Evolutionary conservation across 306 rosid genomes (phyloP), one percentile per base, ranked within the genome.

Genomic region (Prunus dulcis): DNA sequence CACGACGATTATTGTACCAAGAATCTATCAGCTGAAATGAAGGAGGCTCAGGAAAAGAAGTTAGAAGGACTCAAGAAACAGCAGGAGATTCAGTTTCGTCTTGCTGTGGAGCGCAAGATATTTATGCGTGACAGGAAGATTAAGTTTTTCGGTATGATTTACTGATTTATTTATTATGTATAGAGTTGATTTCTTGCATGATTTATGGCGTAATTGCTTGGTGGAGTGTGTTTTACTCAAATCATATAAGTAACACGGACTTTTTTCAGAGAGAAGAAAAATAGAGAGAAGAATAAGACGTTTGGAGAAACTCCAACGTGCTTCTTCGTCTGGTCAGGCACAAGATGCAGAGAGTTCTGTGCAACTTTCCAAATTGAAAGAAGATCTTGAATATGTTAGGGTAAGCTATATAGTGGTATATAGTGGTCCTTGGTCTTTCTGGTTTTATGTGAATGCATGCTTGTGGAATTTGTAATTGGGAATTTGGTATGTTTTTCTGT

Each of bases 341-440:
- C 96, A 92, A 70, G 87, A 87, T 73, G 80, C 91, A 63, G 89
- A 81, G 63, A 49, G 45, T 11, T 77, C 91, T 17, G 88, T 88
- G 13, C 97, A 92, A 74, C 95, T 92, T 84, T 86, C 92, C n/a
- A 83, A 84, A 34, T 87, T 92, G 64, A 92, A 92, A 75, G 86
- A 95, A 68, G 99, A 92, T 89, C 97, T 95, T 79, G 89, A 88
- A 88, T 95, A 95, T 86, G 97, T 92, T 79, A 87, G 87, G 90
- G 99, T 95, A 65, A 79, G 86, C 83, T 30, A 17, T 14, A 55
- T 12, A 58, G 23, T 78, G 34, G 22, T 30, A 17, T 14, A 55
- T 14, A 53, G 23, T 78, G 34, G 23, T 18, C 2, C 65, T 69
- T 80, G 51, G 28, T 77, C 43, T 56, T 32, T 64, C 56, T 77